Evolutionary conservation across 805 yeast genomes (phyloP).

Genomic region (Zygotorulaspora florentina): DNA sequence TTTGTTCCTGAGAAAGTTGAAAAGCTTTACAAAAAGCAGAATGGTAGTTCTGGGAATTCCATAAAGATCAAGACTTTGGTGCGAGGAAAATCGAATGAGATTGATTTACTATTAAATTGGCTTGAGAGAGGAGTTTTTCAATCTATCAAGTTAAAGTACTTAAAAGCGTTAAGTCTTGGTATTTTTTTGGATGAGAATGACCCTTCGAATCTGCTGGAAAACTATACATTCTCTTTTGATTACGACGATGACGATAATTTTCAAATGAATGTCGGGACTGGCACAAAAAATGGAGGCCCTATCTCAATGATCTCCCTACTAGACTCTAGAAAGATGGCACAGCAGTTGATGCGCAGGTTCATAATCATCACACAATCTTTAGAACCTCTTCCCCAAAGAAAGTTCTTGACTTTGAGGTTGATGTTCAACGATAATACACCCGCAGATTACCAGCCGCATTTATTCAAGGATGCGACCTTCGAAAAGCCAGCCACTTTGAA

Average conservation of each 20-base stretch:
- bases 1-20: conserved; percentile 40
- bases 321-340: conserved; percentile 43
- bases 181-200: conserved; percentile 41
- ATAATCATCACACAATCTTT: conserved; percentile 51
- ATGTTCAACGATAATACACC: conserved; percentile 48
- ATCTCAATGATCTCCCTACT: conserved; percentile 25
- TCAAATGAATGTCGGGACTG: conserved; percentile 20
- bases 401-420: conserved; percentile 46
- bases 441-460: conserved; percentile 44
- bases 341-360: conserved; percentile 47
- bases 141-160: conserved; percentile 40
- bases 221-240: conserved; percentile 46
- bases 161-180: conserved; percentile 45
- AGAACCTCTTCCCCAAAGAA: conserved; percentile 46
- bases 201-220: conserved; percentile 45
- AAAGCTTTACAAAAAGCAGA: conserved; percentile 26
- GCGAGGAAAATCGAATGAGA: conserved; percentile 44
- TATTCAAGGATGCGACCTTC: conserved; percentile 42
- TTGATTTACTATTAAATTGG: conserved; percentile 51
- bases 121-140: conserved; percentile 47
- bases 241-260: conserved; percentile 36
- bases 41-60: conserved; percentile 27
- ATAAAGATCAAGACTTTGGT: conserved; percentile 47
- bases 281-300: conserved; percentile 14
- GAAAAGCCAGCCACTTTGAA: conserved; percentile 36